Conservation (phyloP, 164 flowering plant genomes). For the grape (Vitis vinifera) region ASM3070453v1 NC_081807.1:1937501-1938000, state of each 20-base stretch:
- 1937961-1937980: neutral
- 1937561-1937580: neutral
- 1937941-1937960: neutral
- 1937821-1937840: neutral
- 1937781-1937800: neutral
- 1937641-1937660: neutral
- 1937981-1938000: constrained; percentile 41
- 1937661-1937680: neutral
- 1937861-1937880: neutral
- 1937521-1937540: neutral
- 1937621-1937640: too few species aligned
- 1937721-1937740: constrained; percentile 83
- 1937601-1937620: neutral
- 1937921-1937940: neutral
- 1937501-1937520: neutral
- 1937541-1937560: neutral
- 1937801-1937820: neutral
- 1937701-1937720: constrained; percentile 72
- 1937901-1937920: neutral
- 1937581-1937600: neutral
- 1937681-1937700: neutral
- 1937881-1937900: neutral
- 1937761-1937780: constrained; percentile 46
- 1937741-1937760: constrained; percentile 66
- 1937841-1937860: neutral